Conservation (phyloP, 2,329 filamentous ascomycete species). For the Xylariaceae sp. region DNA sequence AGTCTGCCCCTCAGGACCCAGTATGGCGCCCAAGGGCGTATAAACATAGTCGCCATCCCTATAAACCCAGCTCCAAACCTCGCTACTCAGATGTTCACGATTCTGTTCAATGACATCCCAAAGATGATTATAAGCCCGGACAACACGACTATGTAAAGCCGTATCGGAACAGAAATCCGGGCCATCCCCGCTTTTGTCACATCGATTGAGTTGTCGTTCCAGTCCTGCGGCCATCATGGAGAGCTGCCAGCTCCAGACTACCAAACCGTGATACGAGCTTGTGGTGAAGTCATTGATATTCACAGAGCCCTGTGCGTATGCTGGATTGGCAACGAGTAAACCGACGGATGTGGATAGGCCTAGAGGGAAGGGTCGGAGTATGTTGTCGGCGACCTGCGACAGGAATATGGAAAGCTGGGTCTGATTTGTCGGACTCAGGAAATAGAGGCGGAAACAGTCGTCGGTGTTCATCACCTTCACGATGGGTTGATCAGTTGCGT, state of each 20-base stretch:
- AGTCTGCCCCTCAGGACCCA: constrained; percentile 40
- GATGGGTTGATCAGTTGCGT: constrained; percentile 44
- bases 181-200: constrained; percentile 31
- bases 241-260: constrained; percentile 61
- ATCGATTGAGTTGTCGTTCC: constrained; percentile 52
- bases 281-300: constrained; percentile 50
- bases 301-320: constrained; percentile 44
- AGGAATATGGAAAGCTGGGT: constrained; percentile 52
- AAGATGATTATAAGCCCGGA: constrained; percentile 51
- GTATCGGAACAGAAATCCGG: constrained; percentile 48
- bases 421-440: constrained; percentile 56
- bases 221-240: constrained; percentile 60
- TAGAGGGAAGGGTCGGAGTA: constrained; percentile 53
- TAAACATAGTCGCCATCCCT: constrained; percentile 42
- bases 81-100: constrained; percentile 43
- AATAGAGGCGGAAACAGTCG: constrained; percentile 57
- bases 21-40: constrained; percentile 46
- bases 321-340: constrained; percentile 56
- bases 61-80: constrained; percentile 61
- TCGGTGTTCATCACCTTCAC: constrained; percentile 60
- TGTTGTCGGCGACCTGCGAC: constrained; percentile 52
- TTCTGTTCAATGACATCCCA: constrained; percentile 59
- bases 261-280: constrained; percentile 58
- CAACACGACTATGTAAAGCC: constrained; percentile 40
- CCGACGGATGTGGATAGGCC: constrained; percentile 53